A percentile compares a stretch with the other conserved stretches of the same genome.
phyloP scores from a whole-genome alignment of 2,329 filamentous ascomycete species.

The Dactylellina parvicollis region DNA sequence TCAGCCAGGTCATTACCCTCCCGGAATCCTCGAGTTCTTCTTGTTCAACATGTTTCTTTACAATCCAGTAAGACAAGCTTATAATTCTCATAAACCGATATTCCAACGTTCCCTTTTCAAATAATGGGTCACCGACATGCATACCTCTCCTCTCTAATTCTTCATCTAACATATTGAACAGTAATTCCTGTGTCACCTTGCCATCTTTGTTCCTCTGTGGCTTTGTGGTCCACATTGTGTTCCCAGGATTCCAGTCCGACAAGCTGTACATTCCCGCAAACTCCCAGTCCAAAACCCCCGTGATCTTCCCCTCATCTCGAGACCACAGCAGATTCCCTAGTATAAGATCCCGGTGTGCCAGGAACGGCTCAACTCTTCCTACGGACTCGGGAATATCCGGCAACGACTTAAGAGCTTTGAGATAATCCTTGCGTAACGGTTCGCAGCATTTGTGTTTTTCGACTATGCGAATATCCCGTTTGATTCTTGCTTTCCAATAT shows the following conservation, averaged over 20 bases:
- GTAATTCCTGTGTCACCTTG: conserved; percentile 25
- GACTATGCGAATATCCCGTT: conserved; percentile 29
- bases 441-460: conserved; percentile 29
- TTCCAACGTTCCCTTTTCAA: conserved; percentile 22
- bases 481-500: conserved; percentile 37
- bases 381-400: conserved; percentile 27
- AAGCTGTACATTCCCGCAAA: conserved; percentile 56
- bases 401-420: background rate
- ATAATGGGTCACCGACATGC: background rate
- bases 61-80: conserved; percentile 37
- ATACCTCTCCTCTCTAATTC: conserved; percentile 29
- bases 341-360: conserved; percentile 55
- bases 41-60: conserved; percentile 35
- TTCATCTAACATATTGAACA: conserved; percentile 26
- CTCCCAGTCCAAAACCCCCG: conserved; percentile 56
- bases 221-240: conserved; percentile 37
- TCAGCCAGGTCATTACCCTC: conserved; percentile 22
- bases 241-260: conserved; percentile 55
- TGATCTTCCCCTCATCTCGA: conserved; percentile 52
- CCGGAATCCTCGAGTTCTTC: conserved; percentile 34
- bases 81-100: conserved; percentile 25
- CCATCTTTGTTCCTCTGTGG: conserved; percentile 24
- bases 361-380: conserved; percentile 16
- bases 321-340: conserved; percentile 55
- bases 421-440: conserved; percentile 9